A percentile compares a stretch with the other conserved stretches of the same genome.
Conservation (phyloP, 345 rosid genomes). For the Lepidium didymum region DNA sequence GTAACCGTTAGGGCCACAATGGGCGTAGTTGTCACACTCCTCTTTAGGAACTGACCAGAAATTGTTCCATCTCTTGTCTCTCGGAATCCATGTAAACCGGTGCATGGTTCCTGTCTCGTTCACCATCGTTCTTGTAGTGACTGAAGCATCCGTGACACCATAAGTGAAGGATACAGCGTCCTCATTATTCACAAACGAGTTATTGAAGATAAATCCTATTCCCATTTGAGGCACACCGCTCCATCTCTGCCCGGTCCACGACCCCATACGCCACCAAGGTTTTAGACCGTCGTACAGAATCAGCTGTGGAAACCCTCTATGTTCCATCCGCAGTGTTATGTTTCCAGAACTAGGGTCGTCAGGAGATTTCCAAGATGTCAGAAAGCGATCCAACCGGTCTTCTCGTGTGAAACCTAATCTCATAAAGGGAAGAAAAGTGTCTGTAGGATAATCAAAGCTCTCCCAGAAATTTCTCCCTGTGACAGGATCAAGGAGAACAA, state of each 20-base stretch:
- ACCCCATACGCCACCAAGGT: constrained; percentile 44
- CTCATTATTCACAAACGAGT: constrained; percentile 17
- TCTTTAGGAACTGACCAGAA: constrained; percentile 46
- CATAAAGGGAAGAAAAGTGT: constrained; percentile 54
- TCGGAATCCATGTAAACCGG: constrained; percentile 43
- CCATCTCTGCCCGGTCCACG: constrained; percentile 59
- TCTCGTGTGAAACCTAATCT: constrained; percentile 41
- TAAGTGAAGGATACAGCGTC: constrained; percentile 35
- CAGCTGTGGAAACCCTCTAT: constrained; percentile 39
- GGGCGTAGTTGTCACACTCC: constrained; percentile 45
- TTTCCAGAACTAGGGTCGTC: constrained; percentile 47
- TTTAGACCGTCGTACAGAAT: constrained; percentile 26
- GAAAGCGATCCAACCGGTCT: constrained; percentile 29
- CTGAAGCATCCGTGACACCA: constrained; percentile 13
- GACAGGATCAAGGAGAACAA: constrained; percentile 34
- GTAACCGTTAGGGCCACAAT: constrained; percentile 48
- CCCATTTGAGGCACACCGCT: constrained; percentile 60
- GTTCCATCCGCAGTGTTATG: constrained; percentile 30
- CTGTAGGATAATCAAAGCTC: constrained; percentile 64
- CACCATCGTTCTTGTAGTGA: constrained; percentile 41
- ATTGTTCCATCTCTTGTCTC: constrained; percentile 35
- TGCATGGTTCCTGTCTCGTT: constrained; percentile 42
- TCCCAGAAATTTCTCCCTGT: constrained; percentile 41
- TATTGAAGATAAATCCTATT: constrained; percentile 22
- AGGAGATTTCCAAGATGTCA: constrained; percentile 47